A percentile compares a stretch with the other conserved stretches of the same genome.
Conservation (phyloP, 2,329 filamentous ascomycete genomes). For the Aurifilum marmelostoma region DNA sequence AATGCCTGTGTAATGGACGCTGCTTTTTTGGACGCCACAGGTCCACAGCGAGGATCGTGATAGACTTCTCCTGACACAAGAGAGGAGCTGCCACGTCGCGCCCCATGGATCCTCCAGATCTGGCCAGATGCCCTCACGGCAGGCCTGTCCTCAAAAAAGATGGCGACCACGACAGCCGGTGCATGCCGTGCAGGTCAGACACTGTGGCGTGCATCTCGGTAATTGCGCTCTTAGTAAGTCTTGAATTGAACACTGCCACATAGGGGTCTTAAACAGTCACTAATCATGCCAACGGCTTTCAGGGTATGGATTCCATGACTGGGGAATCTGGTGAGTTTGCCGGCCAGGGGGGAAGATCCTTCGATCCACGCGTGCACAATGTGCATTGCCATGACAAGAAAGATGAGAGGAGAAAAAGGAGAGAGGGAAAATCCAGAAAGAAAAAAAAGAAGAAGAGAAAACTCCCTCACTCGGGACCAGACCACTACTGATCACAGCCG, state of each 20-base stretch:
- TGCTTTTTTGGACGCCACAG: not conserved
- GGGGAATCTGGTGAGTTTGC: not conserved
- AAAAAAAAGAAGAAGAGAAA: too few species aligned
- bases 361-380: not conserved
- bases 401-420: too few species aligned
- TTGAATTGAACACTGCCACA: not conserved
- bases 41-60: not conserved
- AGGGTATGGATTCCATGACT: not conserved
- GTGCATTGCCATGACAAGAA: not conserved
- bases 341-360: too few species aligned
- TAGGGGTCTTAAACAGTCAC: too few species aligned
- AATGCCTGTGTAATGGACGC: not conserved
- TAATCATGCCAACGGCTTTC: not conserved
- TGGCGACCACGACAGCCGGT: not conserved
- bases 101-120: not conserved
- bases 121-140: too few species aligned
- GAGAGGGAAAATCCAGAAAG: too few species aligned
- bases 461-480: too few species aligned
- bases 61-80: too few species aligned
- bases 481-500: not conserved
- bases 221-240: not conserved
- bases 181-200: not conserved
- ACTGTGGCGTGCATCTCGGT: not conserved
- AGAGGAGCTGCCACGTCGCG: not conserved
- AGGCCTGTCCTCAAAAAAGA: not conserved